Evolutionary conservation across 768 basidiomycete genomes (phyloP), one percentile per base, ranked within the genome.

Genomic region (Calocera viscosa): DNA sequence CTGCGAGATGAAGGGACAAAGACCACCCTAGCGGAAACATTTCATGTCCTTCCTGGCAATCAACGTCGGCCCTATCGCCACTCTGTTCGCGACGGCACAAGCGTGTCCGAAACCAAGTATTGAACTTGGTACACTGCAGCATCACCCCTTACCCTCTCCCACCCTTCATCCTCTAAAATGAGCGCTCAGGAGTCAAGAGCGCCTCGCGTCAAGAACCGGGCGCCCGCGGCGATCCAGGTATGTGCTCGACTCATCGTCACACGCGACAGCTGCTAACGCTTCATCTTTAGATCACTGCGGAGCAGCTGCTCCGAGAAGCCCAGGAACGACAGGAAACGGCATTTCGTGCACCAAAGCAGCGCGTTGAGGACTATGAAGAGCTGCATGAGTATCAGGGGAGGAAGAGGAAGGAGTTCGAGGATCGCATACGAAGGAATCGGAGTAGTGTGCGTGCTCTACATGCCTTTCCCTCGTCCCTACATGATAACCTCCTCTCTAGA

Each of bases 221-320:
- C 95, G 19, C 89, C 95, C 41, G 95, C 95, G 63, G 89, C 92
- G 68, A 82, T 97, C 68, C 93, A 95, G 77, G 92, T 90, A 64
- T 69, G 84, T 75, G 65, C 19, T 41, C 67, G 65, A 34, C 33
- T 70, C 63, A 47, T 35, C 16, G 28, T 26, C 34, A 11, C 28
- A 40, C 49, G 35, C 19, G 41, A 67, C 63, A 65, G 63, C 64
- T 65, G 33, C 68, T 70, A 30, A 28, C 69, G 76, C 64, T 72
- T 67, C 34, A 40, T 65, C 63, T 69, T 64, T 68, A 97, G 92
- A 94, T 98, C 78, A 98, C 96, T 67, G 92, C 96, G 16, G 96
- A 98, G 78, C 96, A 99, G 78, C 86, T 99, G 47, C 81, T 99
- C 11, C 88, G 96, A 72, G 96, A 99, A 90, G 96, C 96, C 63